Evolutionary conservation across 768 basidiomycete genomes (phyloP).

Genomic region (Suillus americanus): DNA sequence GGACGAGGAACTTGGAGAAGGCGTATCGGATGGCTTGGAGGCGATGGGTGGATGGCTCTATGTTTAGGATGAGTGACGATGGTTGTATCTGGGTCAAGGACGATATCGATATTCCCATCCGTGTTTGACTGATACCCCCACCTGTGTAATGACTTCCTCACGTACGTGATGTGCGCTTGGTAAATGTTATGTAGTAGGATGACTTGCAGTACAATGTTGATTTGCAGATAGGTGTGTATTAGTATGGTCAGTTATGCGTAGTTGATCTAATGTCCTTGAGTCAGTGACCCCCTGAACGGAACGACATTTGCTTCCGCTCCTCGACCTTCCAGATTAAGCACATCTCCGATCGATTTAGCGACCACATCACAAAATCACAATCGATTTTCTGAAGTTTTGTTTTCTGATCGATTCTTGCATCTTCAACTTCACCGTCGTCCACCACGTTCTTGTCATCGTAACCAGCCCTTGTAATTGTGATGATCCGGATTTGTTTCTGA

Average conservation of each 20-base stretch:
- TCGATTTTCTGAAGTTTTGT: not conserved
- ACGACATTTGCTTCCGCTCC: not conserved
- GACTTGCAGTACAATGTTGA: not conserved
- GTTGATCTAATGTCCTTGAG: not conserved
- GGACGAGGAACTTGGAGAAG: slow-evolving; percentile 49
- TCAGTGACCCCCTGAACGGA: not conserved
- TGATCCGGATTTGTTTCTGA: not conserved
- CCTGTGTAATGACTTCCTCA: not conserved
- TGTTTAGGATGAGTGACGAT: slow-evolving; percentile 32
- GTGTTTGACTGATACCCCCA: not conserved
- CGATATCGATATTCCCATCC: slow-evolving; percentile 20
- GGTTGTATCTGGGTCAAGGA: slow-evolving; percentile 30
- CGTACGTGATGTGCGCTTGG: not conserved
- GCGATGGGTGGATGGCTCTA: slow-evolving; percentile 47
- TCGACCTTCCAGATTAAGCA: not conserved
- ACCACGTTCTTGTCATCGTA: not conserved
- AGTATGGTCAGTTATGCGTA: not conserved
- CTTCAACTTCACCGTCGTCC: not conserved
- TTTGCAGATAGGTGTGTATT: not conserved
- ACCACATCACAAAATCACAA: not conserved
- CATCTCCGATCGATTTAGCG: not conserved
- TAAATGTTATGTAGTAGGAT: not conserved
- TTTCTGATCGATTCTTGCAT: not conserved
- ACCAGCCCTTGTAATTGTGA: not conserved
- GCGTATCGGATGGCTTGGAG: slow-evolving; percentile 43